A percentile compares a stretch with the other conserved stretches of the same genome.
phyloP scores from a whole-genome alignment of 192 early-diverging fungal genomes.

The Backusella luteola region DNA sequence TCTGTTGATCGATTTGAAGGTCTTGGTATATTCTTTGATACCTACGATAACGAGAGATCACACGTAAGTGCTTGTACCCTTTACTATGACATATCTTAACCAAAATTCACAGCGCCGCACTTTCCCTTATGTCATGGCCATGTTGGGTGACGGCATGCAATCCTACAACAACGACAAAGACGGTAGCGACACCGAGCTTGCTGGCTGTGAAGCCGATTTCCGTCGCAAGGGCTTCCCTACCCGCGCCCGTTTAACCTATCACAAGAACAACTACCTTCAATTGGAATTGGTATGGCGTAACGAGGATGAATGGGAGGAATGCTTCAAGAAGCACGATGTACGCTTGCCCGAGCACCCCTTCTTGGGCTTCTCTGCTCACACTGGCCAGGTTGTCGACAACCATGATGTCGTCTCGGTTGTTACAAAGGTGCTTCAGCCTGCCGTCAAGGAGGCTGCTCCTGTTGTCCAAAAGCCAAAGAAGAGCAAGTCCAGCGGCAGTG shows the following conservation, averaged over 20 bases:
- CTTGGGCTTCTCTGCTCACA: constrained; percentile 89
- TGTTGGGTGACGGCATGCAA: constrained; percentile 90
- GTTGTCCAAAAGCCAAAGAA: neutral
- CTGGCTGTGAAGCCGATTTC: constrained; percentile 77
- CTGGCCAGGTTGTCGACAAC: constrained; percentile 77
- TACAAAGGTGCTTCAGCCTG: constrained; percentile 24
- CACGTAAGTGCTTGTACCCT: constrained; percentile 33
- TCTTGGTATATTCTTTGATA: constrained; percentile 96
- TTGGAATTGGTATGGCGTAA: constrained; percentile 42
- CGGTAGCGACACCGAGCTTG: constrained; percentile 65
- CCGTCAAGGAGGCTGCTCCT: constrained; percentile 9
- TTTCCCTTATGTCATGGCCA: constrained; percentile 90
- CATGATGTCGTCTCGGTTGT: constrained; percentile 50
- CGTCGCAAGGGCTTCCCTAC: constrained; percentile 63
- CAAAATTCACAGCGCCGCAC: constrained; percentile 42
- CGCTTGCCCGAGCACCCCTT: constrained; percentile 70
- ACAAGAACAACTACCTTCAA: constrained; percentile 61
- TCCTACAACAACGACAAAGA: constrained; percentile 85
- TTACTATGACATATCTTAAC: neutral
- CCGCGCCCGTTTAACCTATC: constrained; percentile 71
- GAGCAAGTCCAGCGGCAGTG: constrained; percentile 8
- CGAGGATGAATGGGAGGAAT: constrained; percentile 74
- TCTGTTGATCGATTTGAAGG: constrained; percentile 84
- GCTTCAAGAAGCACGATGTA: constrained; percentile 58
- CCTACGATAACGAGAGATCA: constrained; percentile 81